A percentile compares a stretch with the other conserved stretches of the same genome.
These are phyloP conservation scores for Apiotrichum gamsii DNA, from an alignment of 1,284 basidiomycete genomes.

Conservation along the genomic window DNA sequence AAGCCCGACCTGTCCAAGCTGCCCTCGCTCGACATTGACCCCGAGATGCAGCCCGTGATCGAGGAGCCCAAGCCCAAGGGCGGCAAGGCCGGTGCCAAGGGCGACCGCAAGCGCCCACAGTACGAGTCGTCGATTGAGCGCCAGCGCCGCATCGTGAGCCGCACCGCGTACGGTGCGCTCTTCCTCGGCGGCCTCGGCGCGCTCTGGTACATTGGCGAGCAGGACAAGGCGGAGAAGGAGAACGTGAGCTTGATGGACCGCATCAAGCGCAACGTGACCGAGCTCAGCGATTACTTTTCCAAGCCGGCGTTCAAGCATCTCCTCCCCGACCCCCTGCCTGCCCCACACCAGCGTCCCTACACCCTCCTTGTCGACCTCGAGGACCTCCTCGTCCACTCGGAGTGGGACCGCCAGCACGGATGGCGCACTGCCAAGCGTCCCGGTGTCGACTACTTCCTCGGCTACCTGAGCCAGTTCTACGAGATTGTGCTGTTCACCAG, in stretches of 20 bases:
- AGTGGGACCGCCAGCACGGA: conserved; percentile 84
- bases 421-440: conserved; percentile 92
- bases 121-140: conserved; percentile 62
- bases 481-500: conserved; percentile 95
- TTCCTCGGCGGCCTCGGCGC: conserved; percentile 54
- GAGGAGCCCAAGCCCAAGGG: conserved; percentile 27
- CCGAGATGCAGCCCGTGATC: conserved; percentile 26
- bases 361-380: conserved; percentile 89
- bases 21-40: conserved; percentile 47
- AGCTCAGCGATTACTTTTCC: conserved; percentile 57
- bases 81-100: conserved; percentile 9
- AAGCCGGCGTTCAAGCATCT: conserved; percentile 89
- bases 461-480: conserved; percentile 93
- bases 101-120: conserved; percentile 33
- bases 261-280: conserved; percentile 29
- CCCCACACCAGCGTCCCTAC: conserved; percentile 81
- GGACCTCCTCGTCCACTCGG: conserved; percentile 82
- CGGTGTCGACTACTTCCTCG: conserved; percentile 95
- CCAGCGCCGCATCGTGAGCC: conserved; percentile 55
- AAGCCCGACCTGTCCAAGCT: conserved; percentile 38
- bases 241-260: conserved; percentile 44
- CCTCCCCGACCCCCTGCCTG: conserved; percentile 77
- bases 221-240: conserved; percentile 1
- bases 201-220: conserved; percentile 54
- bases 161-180: conserved; percentile 51